Evolutionary conservation across 805 yeast species (phyloP).

Genomic region (Candida quercuum): DNA sequence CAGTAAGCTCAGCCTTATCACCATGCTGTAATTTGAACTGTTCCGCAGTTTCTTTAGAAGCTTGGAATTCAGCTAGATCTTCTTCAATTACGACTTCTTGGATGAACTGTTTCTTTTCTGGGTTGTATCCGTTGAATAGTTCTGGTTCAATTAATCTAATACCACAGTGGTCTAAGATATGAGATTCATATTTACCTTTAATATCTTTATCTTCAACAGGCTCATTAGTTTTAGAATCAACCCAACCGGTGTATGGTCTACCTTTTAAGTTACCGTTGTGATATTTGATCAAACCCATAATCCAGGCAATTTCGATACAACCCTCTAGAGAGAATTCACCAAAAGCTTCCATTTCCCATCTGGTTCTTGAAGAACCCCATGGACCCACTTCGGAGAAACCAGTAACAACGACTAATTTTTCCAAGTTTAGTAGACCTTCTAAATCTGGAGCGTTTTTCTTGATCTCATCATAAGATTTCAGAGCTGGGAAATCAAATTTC

Average conservation of each 20-base stretch:
- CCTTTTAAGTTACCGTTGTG: constrained; percentile 88
- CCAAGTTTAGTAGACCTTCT: constrained; percentile 89
- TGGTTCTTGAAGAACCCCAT: constrained; percentile 98
- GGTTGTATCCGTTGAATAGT: constrained; percentile 89
- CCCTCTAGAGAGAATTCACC: constrained; percentile 98
- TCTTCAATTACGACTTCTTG: constrained; percentile 97
- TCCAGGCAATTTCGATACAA: constrained; percentile 99
- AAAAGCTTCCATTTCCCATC: constrained; percentile 98
- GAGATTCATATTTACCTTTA: constrained; percentile 85
- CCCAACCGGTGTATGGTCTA: constrained; percentile 94
- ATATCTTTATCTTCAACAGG: constrained; percentile 95
- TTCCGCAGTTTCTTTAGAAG: constrained; percentile 91
- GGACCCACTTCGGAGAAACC: constrained; percentile 99
- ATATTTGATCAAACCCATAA: constrained; percentile 96
- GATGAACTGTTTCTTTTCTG: constrained; percentile 84
- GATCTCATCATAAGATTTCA: constrained; percentile 72
- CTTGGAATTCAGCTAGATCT: constrained; percentile 92
- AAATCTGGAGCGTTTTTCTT: constrained; percentile 66
- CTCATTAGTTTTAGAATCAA: constrained; percentile 85
- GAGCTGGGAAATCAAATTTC: constrained; percentile 87
- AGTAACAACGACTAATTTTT: constrained; percentile 87
- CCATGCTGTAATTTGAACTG: constrained; percentile 94
- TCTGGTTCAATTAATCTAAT: constrained; percentile 96
- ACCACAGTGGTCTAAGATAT: constrained; percentile 91
- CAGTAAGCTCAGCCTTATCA: constrained; percentile 87